Evolutionary conservation across 257 asterid genomes (phyloP), one percentile per base, ranked within the genome.

Genomic region (Scutellaria barbata): DNA sequence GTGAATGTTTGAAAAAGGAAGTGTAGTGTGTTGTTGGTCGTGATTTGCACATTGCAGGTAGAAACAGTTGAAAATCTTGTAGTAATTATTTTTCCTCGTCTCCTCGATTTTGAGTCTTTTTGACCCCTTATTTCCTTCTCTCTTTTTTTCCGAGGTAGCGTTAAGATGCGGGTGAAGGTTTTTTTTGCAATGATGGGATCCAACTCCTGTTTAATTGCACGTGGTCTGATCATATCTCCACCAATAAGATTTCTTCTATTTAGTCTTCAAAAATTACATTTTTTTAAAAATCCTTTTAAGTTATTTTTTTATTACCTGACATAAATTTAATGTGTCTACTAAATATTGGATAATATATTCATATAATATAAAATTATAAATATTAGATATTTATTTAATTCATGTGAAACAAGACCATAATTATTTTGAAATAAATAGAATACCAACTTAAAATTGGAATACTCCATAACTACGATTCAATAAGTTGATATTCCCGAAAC

Each of bases 11-110:
- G 2, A 45, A 61, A 68, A 47, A 20, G 16, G 55, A n/a, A 68
- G 59, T 73, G 18, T 59, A 65, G 81, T 71, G 85, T 45, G 79
- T 7, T 46, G 77, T 10, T 77, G 78, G 81, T 78, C 81, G 89
- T 72, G 76, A 59, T 30, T 30, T 60, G 72, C 9, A n/a, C 56
- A 14, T 25, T 68, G 78, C 80, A 76, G 87, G 78, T 78, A 39
- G 22, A 75, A 62, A 78, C 82, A 71, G 77, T 73, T 39, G 75
- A 79, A 53, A 10, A 18, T 54, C 66, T 40, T 66, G 2, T 39
- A 51, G 17, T 10, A 17, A 11, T 13, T 30, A 13, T 13, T 12
- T 10, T 25, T 22, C 30, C 7, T 41, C 10, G 68, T 78, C 79
- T 53, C 63, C 52, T 68, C 68, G 39, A 5, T 55, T 75, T 46